phyloP scores from a whole-genome alignment of 2,329 filamentous ascomycete genomes.

The Aureobasidium sp. region DNA sequence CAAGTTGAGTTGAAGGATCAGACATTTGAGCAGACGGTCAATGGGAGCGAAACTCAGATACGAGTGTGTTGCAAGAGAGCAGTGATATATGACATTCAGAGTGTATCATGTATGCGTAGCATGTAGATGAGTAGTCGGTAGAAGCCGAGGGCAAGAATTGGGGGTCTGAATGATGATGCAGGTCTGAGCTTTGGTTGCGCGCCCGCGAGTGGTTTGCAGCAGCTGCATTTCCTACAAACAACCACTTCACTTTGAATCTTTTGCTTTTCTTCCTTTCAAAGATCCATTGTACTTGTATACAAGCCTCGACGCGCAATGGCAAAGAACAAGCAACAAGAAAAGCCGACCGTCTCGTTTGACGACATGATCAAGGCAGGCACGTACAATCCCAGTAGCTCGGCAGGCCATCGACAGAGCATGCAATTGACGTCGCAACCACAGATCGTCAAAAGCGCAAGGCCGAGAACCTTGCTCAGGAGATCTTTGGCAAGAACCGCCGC shows the following conservation, averaged over 20 bases:
- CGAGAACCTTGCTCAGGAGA: conserved; percentile 62
- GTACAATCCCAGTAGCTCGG: background rate
- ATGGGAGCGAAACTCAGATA: too few relatives aligned
- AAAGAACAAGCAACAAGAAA: conserved; percentile 9
- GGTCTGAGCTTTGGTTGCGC: conserved; percentile 3
- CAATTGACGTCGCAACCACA: conserved; percentile 28
- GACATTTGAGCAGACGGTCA: too few relatives aligned
- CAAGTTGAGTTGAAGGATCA: too few relatives aligned
- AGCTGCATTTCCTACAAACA: conserved; percentile 1
- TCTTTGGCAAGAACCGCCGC: conserved; percentile 57
- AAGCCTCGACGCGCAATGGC: background rate
- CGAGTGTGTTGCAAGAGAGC: too few relatives aligned
- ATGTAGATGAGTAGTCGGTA: background rate
- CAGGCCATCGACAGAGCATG: background rate
- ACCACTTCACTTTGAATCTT: background rate
- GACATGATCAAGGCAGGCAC: conserved; percentile 46
- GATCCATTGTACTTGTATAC: background rate
- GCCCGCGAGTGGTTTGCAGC: conserved; percentile 2
- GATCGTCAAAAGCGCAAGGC: conserved; percentile 65
- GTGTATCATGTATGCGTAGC: too few relatives aligned
- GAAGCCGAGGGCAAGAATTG: conserved; percentile 3
- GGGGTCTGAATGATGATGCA: conserved; percentile 5
- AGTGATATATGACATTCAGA: too few relatives aligned
- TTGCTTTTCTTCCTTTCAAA: background rate
- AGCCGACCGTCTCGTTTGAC: conserved; percentile 41